phyloP scores from a whole-genome alignment of 78 protist genomes.

The Dictyostelium discoideum region DNA sequence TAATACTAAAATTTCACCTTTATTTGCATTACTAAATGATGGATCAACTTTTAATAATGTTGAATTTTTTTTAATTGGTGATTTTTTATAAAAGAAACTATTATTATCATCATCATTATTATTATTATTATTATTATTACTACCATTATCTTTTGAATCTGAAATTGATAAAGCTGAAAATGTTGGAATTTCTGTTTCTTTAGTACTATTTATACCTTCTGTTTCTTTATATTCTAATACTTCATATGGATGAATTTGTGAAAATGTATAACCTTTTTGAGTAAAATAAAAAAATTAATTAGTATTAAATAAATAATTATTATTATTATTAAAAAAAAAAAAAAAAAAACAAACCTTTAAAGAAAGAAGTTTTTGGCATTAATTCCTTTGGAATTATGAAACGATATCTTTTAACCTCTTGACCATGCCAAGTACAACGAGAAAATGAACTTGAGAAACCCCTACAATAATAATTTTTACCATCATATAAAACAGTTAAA shows the following conservation, averaged over 20 bases:
- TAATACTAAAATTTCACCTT: not conserved
- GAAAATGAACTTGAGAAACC: slow-evolving; percentile 40
- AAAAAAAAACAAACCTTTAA: not conserved
- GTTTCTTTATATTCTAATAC: not conserved
- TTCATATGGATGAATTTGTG: slow-evolving; percentile 56
- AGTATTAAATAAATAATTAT: not conserved
- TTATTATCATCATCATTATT: no score
- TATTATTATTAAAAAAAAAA: not conserved
- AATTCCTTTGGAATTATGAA: not conserved
- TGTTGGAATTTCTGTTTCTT: not conserved
- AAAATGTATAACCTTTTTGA: not conserved
- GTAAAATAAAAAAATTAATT: not conserved
- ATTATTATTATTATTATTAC: not conserved
- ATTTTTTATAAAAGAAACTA: not conserved
- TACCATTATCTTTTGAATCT: not conserved
- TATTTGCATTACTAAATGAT: not conserved
- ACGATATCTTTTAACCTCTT: slow-evolving; percentile 39
- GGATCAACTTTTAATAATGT: slow-evolving; percentile 10
- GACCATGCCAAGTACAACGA: slow-evolving; percentile 62
- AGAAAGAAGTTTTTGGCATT: not conserved
- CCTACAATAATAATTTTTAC: slow-evolving; percentile 52
- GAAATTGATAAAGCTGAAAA: not conserved
- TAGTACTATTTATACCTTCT: not conserved
- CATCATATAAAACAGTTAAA: slow-evolving; percentile 50
- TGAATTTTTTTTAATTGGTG: not conserved